Percentiles rank a stretch among this genome's conserved stretches.
Evolutionary conservation across 768 basidiomycete genomes (phyloP).

Genomic region (Russula emetica): DNA sequence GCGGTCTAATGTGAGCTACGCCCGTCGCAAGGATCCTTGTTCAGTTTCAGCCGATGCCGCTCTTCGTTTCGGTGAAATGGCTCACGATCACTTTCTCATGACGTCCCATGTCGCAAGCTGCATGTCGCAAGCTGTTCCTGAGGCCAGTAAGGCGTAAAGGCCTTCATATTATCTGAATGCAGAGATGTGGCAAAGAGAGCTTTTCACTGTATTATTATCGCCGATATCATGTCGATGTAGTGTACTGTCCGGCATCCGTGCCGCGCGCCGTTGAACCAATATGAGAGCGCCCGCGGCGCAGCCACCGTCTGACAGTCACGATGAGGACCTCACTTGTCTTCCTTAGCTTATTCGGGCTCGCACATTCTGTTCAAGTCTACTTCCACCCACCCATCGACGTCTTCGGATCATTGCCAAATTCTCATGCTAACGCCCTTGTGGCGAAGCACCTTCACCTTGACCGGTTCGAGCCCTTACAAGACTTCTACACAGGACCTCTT

Average conservation of each 20-base stretch:
- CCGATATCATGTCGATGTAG: too few relatives aligned
- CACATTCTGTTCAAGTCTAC: slow-evolving; percentile 23
- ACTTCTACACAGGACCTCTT: slow-evolving; percentile 30
- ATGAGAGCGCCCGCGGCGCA: not conserved
- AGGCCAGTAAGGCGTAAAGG: too few relatives aligned
- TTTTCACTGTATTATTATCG: too few relatives aligned
- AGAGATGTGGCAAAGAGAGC: too few relatives aligned
- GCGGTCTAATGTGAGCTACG: not conserved
- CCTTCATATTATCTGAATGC: too few relatives aligned
- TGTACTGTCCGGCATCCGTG: not conserved
- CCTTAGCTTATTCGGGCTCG: slow-evolving; percentile 17
- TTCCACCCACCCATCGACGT: slow-evolving; percentile 9
- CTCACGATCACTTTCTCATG: slow-evolving; percentile 37
- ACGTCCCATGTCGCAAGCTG: slow-evolving; percentile 36
- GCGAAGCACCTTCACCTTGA: slow-evolving; percentile 73
- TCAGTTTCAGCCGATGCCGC: slow-evolving; percentile 29
- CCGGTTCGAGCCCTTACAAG: slow-evolving; percentile 49
- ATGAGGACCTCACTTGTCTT: slow-evolving; percentile 21
- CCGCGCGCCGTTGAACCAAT: not conserved
- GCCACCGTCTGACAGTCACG: slow-evolving; percentile 5
- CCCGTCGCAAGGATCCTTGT: too few relatives aligned
- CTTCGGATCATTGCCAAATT: not conserved
- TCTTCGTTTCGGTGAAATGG: slow-evolving; percentile 29
- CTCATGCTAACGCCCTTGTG: slow-evolving; percentile 50
- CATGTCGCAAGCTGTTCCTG: too few relatives aligned